phyloP scores from a whole-genome alignment of 2,329 filamentous ascomycete species.

The Trichoderma hamatum region DNA sequence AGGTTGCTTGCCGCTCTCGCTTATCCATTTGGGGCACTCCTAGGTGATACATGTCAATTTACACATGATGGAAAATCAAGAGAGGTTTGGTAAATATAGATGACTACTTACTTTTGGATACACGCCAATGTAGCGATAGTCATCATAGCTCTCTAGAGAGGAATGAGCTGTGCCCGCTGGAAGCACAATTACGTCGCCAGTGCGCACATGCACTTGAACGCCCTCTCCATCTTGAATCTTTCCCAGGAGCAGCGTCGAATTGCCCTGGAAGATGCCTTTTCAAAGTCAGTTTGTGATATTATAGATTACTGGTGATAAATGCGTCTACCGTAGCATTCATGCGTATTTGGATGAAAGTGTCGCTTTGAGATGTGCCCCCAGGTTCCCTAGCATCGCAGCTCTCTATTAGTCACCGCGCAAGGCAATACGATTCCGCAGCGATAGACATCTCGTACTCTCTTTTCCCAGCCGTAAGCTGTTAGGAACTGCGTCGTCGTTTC shows the following conservation, averaged over 20 bases:
- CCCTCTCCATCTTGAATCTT: constrained; percentile 3
- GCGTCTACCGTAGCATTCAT: not conserved
- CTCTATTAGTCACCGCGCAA: not conserved
- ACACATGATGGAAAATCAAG: not conserved
- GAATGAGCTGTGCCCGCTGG: constrained; percentile 5
- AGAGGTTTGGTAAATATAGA: not conserved
- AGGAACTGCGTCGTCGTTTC: not conserved
- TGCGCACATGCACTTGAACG: not conserved
- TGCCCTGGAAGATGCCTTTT: constrained; percentile 8
- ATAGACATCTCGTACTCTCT: not conserved
- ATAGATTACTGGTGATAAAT: too few relatives aligned
- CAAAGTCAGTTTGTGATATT: too few relatives aligned
- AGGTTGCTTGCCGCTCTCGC: not conserved
- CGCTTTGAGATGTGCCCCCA: constrained; percentile 1
- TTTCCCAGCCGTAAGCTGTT: not conserved
- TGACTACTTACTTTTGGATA: not conserved
- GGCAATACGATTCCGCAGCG: not conserved
- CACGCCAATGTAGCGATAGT: constrained; percentile 15
- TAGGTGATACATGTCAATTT: not conserved
- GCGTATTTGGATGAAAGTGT: constrained; percentile 10
- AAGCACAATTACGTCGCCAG: constrained; percentile 4
- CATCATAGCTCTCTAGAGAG: not conserved
- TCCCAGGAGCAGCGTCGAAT: not conserved
- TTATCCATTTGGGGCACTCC: not conserved
- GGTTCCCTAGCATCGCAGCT: not conserved